Percentiles rank a stretch among this genome's conserved stretches.
Evolutionary conservation across 768 basidiomycete genomes (phyloP).

Genomic region (Antrodiella citrinella): DNA sequence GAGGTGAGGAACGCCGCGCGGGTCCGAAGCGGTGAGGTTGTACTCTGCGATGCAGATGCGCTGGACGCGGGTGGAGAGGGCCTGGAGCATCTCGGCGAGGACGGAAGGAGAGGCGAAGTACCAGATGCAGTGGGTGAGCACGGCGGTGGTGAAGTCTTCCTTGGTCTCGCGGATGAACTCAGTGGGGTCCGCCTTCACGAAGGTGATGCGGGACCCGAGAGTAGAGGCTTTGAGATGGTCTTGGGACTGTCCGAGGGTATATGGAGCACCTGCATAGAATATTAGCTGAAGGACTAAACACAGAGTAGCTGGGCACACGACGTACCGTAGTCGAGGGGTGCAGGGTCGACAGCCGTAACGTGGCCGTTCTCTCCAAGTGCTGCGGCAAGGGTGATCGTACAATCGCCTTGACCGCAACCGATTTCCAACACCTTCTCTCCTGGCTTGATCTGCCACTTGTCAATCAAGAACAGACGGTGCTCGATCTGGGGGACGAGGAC

Average conservation of each 20-base stretch:
- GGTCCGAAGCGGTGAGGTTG: constrained; percentile 18
- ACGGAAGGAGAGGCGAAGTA: constrained; percentile 30
- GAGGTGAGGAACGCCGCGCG: constrained; percentile 23
- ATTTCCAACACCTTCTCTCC: constrained; percentile 30
- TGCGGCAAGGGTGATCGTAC: constrained; percentile 28
- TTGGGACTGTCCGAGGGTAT: constrained; percentile 31
- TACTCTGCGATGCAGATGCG: constrained; percentile 29
- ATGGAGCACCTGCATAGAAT: constrained; percentile 22
- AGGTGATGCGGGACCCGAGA: constrained; percentile 28
- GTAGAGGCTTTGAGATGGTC: constrained; percentile 20
- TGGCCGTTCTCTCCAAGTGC: constrained; percentile 27
- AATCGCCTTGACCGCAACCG: constrained; percentile 36
- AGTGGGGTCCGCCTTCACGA: constrained; percentile 24
- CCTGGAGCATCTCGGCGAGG: constrained; percentile 22
- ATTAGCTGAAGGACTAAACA: too few relatives aligned
- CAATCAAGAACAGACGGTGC: constrained; percentile 27
- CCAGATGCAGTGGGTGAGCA: constrained; percentile 30
- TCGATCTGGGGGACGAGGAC: constrained; percentile 12
- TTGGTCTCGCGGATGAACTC: constrained; percentile 16
- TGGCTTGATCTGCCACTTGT: constrained; percentile 20
- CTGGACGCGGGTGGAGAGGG: constrained; percentile 17
- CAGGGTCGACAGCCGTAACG: constrained; percentile 33
- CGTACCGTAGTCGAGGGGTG: constrained; percentile 27
- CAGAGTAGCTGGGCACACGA: too few relatives aligned
- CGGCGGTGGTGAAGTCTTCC: constrained; percentile 22